Base-by-base conservation (phyloP, 208 protist genomes). In the Kentomonas sorsogonicus region DNA sequence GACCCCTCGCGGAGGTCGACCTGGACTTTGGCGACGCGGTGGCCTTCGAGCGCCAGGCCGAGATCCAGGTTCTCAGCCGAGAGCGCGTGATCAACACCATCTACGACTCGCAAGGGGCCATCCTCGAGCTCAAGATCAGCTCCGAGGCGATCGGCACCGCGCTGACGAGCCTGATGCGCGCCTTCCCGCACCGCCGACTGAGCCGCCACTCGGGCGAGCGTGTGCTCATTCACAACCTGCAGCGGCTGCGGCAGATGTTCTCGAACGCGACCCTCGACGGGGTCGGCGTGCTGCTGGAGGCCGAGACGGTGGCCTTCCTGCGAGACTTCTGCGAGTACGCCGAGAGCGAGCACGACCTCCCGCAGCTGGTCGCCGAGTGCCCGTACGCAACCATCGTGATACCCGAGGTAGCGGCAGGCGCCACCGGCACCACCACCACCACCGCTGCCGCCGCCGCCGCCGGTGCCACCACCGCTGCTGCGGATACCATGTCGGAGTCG, bases 271-370 rank as follows among this genome's bases (percentile, higher is more conserved):
- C 79, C 36, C 64, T 72, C n/a, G 74, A 83, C 39, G 58, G 63
- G 20, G 57, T 65, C 31, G 63, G 53, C 34, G 59, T 65, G 40
- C 74, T 90, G 31, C 70, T 66, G n/a, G 39, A 71, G 16, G 56
- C 20, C 7, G 65, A 72, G 52, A 69, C 82, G 4, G 51, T 72
- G 38, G 39, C 63, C 25, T 65, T 94, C 2, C 72, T 94, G 25
- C 54, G 72, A 20, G 66, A 87, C 58, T 91, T 82, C 51, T 94
- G 88, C 60, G 88, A 94, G 71, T 94, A 91, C 63, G 60, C 75
- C 38, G 72, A 72, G 51, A 81, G 62, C 41, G 83, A 85, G 56
- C 33, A 73, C 45, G 68, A n/a, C n/a, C n/a, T n/a, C n/a, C n/a
- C n/a, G n/a, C n/a, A n/a, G n/a, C n/a, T n/a, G n/a, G n/a, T n/a